Evolutionary conservation across 495 filamentous ascomycete genomes (phyloP).

Genomic region (Tuber aestivum): DNA sequence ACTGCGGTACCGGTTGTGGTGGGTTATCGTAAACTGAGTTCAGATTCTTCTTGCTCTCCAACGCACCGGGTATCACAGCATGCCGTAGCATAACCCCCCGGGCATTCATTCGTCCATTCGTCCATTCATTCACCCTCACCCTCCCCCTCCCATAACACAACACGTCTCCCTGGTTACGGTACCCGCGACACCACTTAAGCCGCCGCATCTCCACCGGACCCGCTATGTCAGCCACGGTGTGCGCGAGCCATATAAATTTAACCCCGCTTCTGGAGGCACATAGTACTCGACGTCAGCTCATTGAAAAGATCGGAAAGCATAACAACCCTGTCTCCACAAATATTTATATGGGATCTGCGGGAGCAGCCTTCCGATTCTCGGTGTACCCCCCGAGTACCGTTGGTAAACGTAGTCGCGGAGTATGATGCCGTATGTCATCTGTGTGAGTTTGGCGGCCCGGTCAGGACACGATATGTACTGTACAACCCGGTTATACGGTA

Average conservation of each 20-base stretch:
- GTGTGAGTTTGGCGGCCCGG: not conserved
- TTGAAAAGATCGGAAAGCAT: not conserved
- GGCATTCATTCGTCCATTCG: not conserved
- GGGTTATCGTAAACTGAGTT: not conserved
- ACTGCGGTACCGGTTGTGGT: not conserved
- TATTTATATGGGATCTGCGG: not conserved
- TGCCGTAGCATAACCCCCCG: not conserved
- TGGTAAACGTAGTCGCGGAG: not conserved
- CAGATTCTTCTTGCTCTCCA: not conserved
- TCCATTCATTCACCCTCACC: not conserved
- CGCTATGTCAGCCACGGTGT: not conserved
- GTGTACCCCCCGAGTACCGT: not conserved
- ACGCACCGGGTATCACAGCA: not conserved
- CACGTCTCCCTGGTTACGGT: not conserved
- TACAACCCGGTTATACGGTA: not conserved
- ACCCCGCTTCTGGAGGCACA: not conserved
- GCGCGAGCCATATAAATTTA: not conserved
- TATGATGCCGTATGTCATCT: not conserved
- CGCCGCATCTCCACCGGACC: not conserved
- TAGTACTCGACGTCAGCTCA: not conserved
- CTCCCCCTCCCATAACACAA: not conserved
- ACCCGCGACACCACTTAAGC: not conserved
- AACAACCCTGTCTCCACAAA: not conserved
- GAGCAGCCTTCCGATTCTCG: not conserved
- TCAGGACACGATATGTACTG: not conserved